These are phyloP conservation scores for Sugiyamaella pinicola DNA, from an alignment of 1,139 yeast genomes.

Conservation along the genomic window DNA sequence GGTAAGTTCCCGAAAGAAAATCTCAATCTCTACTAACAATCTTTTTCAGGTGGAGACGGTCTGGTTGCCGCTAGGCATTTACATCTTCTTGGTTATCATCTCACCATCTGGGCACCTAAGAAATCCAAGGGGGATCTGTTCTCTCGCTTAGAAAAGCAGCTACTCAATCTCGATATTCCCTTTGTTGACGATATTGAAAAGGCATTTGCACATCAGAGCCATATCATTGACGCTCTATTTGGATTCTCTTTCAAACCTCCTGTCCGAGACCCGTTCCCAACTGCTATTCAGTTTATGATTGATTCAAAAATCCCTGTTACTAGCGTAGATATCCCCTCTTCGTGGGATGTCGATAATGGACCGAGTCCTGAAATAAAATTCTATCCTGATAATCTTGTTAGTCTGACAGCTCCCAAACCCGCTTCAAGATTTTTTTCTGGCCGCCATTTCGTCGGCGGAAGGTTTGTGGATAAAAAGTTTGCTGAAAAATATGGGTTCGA, in stretches of 20 bases:
- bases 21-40: background rate
- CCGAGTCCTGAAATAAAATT: constrained; percentile 51
- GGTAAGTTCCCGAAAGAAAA: constrained; percentile 43
- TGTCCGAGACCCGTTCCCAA: constrained; percentile 73
- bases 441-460: constrained; percentile 83
- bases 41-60: constrained; percentile 75
- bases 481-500: constrained; percentile 75
- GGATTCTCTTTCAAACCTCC: constrained; percentile 96
- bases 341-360: constrained; percentile 95
- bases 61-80: constrained; percentile 93
- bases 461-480: constrained; percentile 68
- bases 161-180: constrained; percentile 56
- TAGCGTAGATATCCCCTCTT: constrained; percentile 90
- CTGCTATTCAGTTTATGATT: constrained; percentile 54
- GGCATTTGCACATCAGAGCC: constrained; percentile 41
- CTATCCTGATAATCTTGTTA: constrained; percentile 67
- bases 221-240: constrained; percentile 79
- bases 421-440: constrained; percentile 59
- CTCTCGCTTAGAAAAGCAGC: constrained; percentile 55
- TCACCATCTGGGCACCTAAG: constrained; percentile 55
- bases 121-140: constrained; percentile 43
- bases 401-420: constrained; percentile 93
- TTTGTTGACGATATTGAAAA: constrained; percentile 44
- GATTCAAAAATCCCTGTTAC: constrained; percentile 56
- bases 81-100: constrained; percentile 74